Conservation (phyloP, 2,329 filamentous ascomycete genomes). For the Colletotrichum kahawae region DNA sequence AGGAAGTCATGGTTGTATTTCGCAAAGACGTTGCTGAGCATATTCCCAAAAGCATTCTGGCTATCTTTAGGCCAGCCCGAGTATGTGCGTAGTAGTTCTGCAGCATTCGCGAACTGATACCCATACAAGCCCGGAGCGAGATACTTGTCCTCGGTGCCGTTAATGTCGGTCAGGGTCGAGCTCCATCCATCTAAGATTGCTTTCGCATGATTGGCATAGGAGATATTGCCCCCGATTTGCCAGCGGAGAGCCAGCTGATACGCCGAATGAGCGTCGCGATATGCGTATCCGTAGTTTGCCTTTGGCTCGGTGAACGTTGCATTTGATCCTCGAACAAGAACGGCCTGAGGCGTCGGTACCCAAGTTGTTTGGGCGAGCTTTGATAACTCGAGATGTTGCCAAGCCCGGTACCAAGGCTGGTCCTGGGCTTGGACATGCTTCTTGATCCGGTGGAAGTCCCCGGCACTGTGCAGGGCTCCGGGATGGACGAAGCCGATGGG, state of each 20-base stretch:
- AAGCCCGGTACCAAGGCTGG: neutral
- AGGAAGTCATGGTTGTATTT: neutral
- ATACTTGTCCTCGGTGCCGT: neutral
- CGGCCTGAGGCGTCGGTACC: neutral
- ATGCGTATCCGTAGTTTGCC: neutral
- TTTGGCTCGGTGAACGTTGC: neutral
- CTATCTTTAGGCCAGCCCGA: neutral
- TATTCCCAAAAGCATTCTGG: neutral
- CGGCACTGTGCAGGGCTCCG: neutral
- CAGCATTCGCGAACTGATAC: neutral
- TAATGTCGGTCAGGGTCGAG: neutral
- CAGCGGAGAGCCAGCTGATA: neutral
- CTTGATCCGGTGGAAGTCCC: neutral
- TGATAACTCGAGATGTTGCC: neutral
- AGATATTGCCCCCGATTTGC: neutral
- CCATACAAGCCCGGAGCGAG: neutral
- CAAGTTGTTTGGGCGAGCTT: neutral
- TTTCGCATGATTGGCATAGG: neutral
- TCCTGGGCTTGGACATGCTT: neutral
- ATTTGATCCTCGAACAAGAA: neutral
- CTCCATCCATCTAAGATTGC: neutral
- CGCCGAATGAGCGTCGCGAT: neutral
- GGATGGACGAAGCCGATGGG: neutral
- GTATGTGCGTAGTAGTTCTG: neutral
- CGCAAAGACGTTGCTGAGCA: neutral